Evolutionary conservation across 2,329 filamentous ascomycete genomes (phyloP), one percentile per base, ranked within the genome.

Genomic region (Fusarium globosum): DNA sequence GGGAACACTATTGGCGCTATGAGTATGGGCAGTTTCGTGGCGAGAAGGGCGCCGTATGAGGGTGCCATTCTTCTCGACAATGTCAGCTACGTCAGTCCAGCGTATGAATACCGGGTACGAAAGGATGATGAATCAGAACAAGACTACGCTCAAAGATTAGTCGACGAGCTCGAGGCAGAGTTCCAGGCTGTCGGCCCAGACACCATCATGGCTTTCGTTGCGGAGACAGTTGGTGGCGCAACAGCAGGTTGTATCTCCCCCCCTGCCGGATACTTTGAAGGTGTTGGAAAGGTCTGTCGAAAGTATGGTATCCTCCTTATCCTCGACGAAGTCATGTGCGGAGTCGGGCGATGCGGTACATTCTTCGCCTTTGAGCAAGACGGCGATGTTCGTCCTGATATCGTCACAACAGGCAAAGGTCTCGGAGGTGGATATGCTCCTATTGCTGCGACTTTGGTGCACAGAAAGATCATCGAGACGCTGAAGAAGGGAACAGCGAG

Each of bases 281-380:
- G 91, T 2, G 89, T 96, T 81, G 88, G 88, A 76, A 83, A 84
- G 4, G 84, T 96, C 3, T 96, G 94, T 79, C 87, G 92, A 59
- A 89, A 88, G 68, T 86, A 96, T 77, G 93, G 92, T 1, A 90
- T 91, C 0, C 86, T 96, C 0, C 84, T 96, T n/a, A 91, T 96
- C 51, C 82, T 96, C 1, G 94, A 96, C 76, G 94, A 96, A 58
- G 87, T 94, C 49, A 94, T 95, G 92, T 91, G 88, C 53, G 91
- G 91, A 5, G 88, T 88, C 80, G 90, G 91, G 3, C 83, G 90
- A 2, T 86, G 86, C 0, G 90, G 90, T 0, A 86, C 83, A 9
- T 80, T 91, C 72, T 88, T 93, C 81, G 88, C 89, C 4, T 93
- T 89, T 87, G 85, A 92, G 73, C 85, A 89, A 53, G 86, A 90